Evolutionary conservation across 78 protist genomes (phyloP), one percentile per base, ranked within the genome.

Genomic region (Diacronema lutheri): DNA sequence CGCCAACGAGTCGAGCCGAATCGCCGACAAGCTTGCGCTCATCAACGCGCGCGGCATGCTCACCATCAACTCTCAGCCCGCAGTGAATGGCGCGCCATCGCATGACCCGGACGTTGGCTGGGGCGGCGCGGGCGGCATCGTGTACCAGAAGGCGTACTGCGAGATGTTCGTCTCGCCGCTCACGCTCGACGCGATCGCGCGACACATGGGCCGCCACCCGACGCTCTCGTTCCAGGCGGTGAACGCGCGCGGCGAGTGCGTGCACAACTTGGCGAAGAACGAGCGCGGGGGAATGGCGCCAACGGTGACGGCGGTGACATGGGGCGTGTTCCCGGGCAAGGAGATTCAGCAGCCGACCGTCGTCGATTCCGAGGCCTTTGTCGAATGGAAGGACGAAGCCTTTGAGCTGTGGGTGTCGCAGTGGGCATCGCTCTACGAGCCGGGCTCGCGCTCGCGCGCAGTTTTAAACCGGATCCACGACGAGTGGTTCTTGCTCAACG

Each of bases 321-420:
- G 97, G 99, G 99, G 98, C 29, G 97, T 95, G n/a, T 97, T 95
- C 94, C 99, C 99, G 1, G 93, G 93, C 20, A 84, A 71, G 26
- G 97, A 95, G 85, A 85, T 97, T 31, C 35, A 93, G 13, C 99
- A 97, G 91, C 98, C 99, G 78, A 96, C 98, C 10, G 95, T 95
- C 26, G 99, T 95, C 13, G 98, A 95, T 55, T 56, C 88, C 38
- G 90, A 56, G 23, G 38, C 90, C 40, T 97, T 97, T 91, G 16
- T n/a, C 69, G 91, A 84, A 60, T 95, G 99, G 98, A 95, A 89
- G 91, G 83, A 90, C 56, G 98, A 96, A 82, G 97, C 98, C 1
- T 95, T 92, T 78, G 92, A 62, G 7, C 90, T 95, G 26, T 95
- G 97, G 97, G 38, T 73, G 44, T 35, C 85, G n/a, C 85, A 80